Conservation (phyloP, 2,329 filamentous ascomycete species). For the Chrysoporthe deuterocubensis region DNA sequence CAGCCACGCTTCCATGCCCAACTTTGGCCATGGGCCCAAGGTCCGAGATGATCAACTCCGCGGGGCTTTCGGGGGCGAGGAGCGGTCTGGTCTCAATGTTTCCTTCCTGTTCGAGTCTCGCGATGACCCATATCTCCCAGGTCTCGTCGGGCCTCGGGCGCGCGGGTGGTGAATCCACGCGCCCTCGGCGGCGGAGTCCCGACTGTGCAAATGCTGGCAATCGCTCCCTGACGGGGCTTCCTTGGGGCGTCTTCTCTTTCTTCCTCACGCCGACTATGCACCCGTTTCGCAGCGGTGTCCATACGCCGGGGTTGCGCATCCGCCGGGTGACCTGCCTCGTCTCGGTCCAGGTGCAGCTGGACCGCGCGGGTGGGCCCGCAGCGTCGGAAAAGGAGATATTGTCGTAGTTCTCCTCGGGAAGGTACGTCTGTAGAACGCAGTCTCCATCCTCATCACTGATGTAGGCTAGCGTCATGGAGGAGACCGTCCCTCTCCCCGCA, state of each 20-base stretch:
- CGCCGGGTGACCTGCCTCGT: constrained; percentile 55
- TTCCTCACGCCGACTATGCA: constrained; percentile 66
- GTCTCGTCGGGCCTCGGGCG: constrained; percentile 33
- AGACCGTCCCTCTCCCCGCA: constrained; percentile 60
- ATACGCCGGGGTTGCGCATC: constrained; percentile 66
- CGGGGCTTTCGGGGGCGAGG: constrained; percentile 46
- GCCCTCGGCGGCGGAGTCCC: constrained; percentile 26
- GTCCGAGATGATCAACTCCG: constrained; percentile 62
- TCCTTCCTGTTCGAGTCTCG: constrained; percentile 48
- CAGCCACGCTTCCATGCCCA: constrained; percentile 67
- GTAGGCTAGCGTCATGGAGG: constrained; percentile 68
- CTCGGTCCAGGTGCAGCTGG: constrained; percentile 55
- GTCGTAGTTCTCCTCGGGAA: constrained; percentile 55
- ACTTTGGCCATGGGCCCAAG: constrained; percentile 68
- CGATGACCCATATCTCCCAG: constrained; percentile 62
- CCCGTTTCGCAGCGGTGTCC: constrained; percentile 65
- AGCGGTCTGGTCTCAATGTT: constrained; percentile 52
- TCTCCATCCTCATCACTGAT: constrained; percentile 61
- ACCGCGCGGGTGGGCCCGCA: constrained; percentile 43
- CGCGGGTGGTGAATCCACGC: constrained; percentile 15
- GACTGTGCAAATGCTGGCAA: constrained; percentile 27
- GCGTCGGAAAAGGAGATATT: constrained; percentile 61
- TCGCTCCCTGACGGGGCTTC: constrained; percentile 30
- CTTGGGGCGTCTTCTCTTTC: constrained; percentile 37
- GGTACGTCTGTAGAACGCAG: constrained; percentile 68